Base-by-base conservation (phyloP, 768 basidiomycete genomes). In the Tricholoma bakamatsutake region DNA sequence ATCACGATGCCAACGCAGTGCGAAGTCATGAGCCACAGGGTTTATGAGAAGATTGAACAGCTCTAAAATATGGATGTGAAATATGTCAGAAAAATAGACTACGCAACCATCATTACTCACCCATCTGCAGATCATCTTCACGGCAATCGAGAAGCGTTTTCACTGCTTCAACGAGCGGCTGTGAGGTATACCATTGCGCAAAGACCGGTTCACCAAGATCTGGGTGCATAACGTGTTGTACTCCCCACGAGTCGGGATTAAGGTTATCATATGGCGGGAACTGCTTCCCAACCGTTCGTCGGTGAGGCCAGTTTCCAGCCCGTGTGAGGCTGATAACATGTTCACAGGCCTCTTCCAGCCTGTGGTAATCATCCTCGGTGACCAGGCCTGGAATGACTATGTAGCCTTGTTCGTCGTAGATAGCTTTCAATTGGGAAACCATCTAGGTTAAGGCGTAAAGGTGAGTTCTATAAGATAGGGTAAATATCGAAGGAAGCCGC, bases 191-290 rank as follows among this genome's bases (percentile, higher is more conserved):
- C 85, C 86, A 90, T 55, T 71, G 70, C 28, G 78, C 78, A 56
- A 90, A 90, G 4, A 63, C 73, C 0, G 78, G 73, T 62, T 88
- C 84, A 0, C 67, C 72, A 0, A 91, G 75, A 31, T 77, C 82
- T 1, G 88, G 89, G 62, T 90, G 88, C 90, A 92, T 90, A 45
- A 87, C 67, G 58, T 90, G 87, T 60, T 90, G 89, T 1, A 90
- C 82, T 1, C 89, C 90, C 88, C 89, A 90, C 0, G 84, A 80
- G 67, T 91, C 89, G 1, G 81, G 78, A 51, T 80, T 68, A 13
- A 71, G 73, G 31, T 78, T 68, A 52, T 77, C 83, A 61, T 77
- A 90, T 0, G 88, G 89, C 3, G 89, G 88, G 58, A 90, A 91
- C 66, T 89, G 87, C 57, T 84, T 85, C 1, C 90, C 89, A 15